Evolutionary conservation across 2,329 filamentous ascomycete genomes (phyloP).

Genomic region (Tolypocladium cylindrosporum): DNA sequence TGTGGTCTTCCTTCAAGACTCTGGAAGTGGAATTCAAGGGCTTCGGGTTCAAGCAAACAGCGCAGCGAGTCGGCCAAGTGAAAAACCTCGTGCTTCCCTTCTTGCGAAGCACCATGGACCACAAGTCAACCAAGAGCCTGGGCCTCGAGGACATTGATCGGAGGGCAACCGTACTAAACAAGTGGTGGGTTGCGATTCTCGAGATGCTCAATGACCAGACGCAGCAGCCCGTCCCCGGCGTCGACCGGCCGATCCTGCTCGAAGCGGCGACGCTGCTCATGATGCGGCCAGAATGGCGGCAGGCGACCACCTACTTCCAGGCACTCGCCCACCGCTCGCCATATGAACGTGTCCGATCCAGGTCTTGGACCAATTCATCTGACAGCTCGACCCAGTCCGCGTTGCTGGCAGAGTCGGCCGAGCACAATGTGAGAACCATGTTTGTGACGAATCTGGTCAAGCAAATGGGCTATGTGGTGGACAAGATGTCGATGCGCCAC

Average conservation of each 20-base stretch:
- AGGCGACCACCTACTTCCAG: constrained; percentile 57
- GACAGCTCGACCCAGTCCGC: constrained; percentile 54
- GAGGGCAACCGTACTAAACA: constrained; percentile 69
- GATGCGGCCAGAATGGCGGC: constrained; percentile 81
- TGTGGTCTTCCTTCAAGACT: constrained; percentile 45
- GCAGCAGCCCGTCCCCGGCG: constrained; percentile 64
- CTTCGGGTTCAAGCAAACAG: constrained; percentile 63
- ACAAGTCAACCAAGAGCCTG: constrained; percentile 54
- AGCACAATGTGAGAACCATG: constrained; percentile 82
- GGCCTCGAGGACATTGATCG: constrained; percentile 76
- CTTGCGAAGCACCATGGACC: constrained; percentile 56
- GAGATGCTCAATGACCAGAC: constrained; percentile 67
- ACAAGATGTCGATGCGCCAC: constrained; percentile 75
- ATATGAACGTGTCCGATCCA: constrained; percentile 32
- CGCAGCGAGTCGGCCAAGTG: constrained; percentile 67
- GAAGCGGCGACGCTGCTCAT: constrained; percentile 75
- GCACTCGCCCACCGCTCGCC: constrained; percentile 48
- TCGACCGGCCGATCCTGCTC: constrained; percentile 72
- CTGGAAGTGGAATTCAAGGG: constrained; percentile 37
- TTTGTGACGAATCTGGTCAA: constrained; percentile 73
- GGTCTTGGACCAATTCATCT: constrained; percentile 39
- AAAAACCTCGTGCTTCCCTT: constrained; percentile 67
- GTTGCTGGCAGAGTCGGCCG: constrained; percentile 55
- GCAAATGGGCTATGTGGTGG: constrained; percentile 79
- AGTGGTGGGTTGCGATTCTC: constrained; percentile 80